These are phyloP conservation scores for Phytopythium cucurbitacearum DNA, from an alignment of 352 stramenopile species.

Conservation along the genomic window DNA sequence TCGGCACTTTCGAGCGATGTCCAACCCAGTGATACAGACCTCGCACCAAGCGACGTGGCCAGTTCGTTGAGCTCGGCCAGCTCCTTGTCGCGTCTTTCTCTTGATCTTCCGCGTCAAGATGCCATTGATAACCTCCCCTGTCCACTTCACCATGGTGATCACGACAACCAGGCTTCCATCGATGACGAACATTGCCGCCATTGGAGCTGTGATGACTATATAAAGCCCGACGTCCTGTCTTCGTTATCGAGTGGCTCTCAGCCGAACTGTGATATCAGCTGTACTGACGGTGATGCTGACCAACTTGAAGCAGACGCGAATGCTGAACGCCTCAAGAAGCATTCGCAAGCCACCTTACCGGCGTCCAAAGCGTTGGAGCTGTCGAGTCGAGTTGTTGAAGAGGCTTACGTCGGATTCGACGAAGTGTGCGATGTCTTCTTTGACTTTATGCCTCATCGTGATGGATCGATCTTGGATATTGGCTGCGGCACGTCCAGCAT, in stretches of 20 bases:
- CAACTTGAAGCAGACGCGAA: neutral
- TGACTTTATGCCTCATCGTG: slow-evolving; percentile 1
- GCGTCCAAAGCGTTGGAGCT: neutral
- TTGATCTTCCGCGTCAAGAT: neutral
- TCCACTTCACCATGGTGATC: neutral
- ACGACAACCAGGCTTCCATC: neutral
- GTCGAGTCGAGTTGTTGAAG: neutral
- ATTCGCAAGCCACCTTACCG: too few relatives aligned
- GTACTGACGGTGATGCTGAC: neutral
- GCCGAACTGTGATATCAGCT: neutral
- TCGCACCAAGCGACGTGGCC: neutral
- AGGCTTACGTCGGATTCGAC: slow-evolving; percentile 4
- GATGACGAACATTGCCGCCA: neutral
- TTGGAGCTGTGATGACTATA: neutral
- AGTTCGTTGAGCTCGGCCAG: slow-evolving; percentile 4
- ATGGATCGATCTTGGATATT: slow-evolving; percentile 4
- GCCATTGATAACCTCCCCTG: slow-evolving; percentile 1
- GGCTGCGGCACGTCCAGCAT: slow-evolving; percentile 4
- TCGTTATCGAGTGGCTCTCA: neutral
- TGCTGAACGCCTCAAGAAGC: too few relatives aligned
- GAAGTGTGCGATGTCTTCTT: neutral
- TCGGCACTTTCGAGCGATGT: neutral
- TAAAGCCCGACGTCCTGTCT: neutral
- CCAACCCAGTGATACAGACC: neutral
- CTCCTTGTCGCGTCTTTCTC: neutral